These are phyloP conservation scores for Vigna angularis DNA, from an alignment of 306 rosid species.

Conservation along the genomic window DNA sequence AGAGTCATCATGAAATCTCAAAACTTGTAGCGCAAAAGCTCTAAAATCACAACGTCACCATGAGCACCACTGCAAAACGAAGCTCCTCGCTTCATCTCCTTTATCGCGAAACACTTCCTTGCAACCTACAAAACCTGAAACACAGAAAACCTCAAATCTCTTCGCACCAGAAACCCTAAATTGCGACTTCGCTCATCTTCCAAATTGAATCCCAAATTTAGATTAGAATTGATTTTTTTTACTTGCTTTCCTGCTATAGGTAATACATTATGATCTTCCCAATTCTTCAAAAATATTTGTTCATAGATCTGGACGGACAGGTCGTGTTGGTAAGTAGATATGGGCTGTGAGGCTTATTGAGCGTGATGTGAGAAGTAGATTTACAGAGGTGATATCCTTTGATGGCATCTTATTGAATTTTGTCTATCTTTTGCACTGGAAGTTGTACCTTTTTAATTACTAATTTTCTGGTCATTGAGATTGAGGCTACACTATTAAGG, in stretches of 20 bases:
- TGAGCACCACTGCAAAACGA: too few relatives aligned
- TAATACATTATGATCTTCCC: conserved; percentile 96
- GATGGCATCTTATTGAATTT: conserved; percentile 14
- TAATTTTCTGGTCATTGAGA: conserved; percentile 25
- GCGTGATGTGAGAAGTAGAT: conserved; percentile 86
- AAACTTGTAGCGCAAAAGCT: too few relatives aligned
- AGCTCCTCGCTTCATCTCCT: too few relatives aligned
- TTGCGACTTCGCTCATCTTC: too few relatives aligned
- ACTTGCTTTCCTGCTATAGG: conserved; percentile 49
- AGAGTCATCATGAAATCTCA: too few relatives aligned
- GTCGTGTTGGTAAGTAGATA: conserved; percentile 96
- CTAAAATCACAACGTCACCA: too few relatives aligned
- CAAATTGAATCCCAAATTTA: too few relatives aligned
- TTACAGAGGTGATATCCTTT: too few relatives aligned
- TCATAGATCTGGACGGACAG: conserved; percentile 98
- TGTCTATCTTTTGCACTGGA: conserved; percentile 16
- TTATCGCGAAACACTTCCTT: too few relatives aligned
- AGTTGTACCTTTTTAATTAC: conserved; percentile 20
- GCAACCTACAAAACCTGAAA: too few relatives aligned
- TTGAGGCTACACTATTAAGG: conserved; percentile 22
- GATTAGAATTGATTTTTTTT: background rate
- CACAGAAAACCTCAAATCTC: too few relatives aligned
- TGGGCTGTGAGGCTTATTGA: conserved; percentile 75
- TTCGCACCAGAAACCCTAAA: too few relatives aligned
- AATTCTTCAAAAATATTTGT: conserved; percentile 93